A percentile compares a stretch with the other conserved stretches of the same genome.
These are phyloP conservation scores for Mycena indigotica DNA, from an alignment of 768 basidiomycete genomes.

Conservation along the genomic window DNA sequence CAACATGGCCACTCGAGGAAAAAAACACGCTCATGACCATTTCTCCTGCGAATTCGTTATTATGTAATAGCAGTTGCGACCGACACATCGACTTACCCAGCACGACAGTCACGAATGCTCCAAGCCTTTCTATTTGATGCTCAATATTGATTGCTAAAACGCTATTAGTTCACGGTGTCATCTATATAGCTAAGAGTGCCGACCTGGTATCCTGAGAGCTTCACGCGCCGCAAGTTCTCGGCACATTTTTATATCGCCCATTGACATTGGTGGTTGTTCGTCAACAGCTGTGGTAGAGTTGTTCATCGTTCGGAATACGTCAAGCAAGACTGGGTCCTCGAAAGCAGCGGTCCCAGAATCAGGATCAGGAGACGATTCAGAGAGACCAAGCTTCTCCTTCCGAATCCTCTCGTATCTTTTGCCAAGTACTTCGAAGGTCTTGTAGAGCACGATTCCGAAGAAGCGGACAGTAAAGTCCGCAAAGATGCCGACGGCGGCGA, in stretches of 20 bases:
- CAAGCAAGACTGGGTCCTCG: not conserved
- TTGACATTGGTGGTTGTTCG: constrained; percentile 10
- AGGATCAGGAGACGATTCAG: not conserved
- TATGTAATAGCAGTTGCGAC: too few relatives aligned
- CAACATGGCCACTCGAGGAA: constrained; percentile 4
- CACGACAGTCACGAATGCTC: constrained; percentile 35
- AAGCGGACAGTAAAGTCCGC: constrained; percentile 16
- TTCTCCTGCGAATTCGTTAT: constrained; percentile 5
- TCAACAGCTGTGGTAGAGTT: constrained; percentile 21
- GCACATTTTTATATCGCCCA: constrained; percentile 12
- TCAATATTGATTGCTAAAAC: constrained; percentile 35
- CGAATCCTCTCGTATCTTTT: constrained; percentile 8
- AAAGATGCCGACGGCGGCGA: constrained; percentile 14
- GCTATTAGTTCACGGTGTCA: too few relatives aligned
- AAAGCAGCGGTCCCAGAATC: not conserved
- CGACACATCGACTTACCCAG: too few relatives aligned
- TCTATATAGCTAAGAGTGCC: too few relatives aligned
- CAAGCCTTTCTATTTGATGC: constrained; percentile 34
- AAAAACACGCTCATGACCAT: constrained; percentile 24
- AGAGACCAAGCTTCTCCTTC: not conserved
- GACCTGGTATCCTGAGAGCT: constrained; percentile 9
- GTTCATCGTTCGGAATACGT: constrained; percentile 2
- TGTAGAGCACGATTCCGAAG: constrained; percentile 19
- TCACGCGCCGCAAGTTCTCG: constrained; percentile 5
- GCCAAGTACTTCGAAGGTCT: constrained; percentile 19